Percentiles rank a stretch among this genome's conserved stretches.
phyloP scores from a whole-genome alignment of 179 eudicot species.

The Beta lomatogona region DNA sequence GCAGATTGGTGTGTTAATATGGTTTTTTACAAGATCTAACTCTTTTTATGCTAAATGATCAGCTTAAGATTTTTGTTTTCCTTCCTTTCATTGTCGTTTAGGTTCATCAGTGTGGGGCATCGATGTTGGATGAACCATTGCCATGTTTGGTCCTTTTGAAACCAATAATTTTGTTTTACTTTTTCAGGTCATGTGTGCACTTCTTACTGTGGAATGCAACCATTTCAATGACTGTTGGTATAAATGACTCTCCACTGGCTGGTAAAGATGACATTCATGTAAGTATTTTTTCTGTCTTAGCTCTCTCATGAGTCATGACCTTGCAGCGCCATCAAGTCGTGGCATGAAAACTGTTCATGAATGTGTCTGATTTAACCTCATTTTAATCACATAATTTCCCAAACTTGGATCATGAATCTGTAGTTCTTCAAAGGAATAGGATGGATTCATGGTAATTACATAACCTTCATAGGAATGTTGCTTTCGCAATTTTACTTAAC shows the following conservation, averaged over 20 bases:
- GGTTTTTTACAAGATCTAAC: not conserved
- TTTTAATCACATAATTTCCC: not conserved
- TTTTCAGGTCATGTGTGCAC: conserved; percentile 62
- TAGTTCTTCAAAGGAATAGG: not conserved
- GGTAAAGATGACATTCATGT: conserved; percentile 96
- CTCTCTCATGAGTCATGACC: not conserved
- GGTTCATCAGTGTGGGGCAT: not conserved
- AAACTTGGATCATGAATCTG: not conserved
- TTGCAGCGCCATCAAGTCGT: not conserved
- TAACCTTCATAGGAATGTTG: not conserved
- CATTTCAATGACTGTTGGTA: conserved; percentile 98
- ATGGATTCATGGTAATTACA: not conserved
- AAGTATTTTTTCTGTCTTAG: conserved; percentile 33
- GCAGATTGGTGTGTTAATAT: not conserved
- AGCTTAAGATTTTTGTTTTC: not conserved
- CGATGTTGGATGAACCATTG: not conserved
- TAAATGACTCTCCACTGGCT: conserved; percentile 95
- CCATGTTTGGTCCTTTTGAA: not conserved
- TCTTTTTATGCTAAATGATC: not conserved
- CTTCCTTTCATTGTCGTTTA: not conserved
- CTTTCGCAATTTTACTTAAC: not conserved
- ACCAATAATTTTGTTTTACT: not conserved
- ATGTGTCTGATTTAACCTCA: not conserved
- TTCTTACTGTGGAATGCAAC: conserved; percentile 95
- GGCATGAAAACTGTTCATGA: not conserved